Evolutionary conservation across 148 eudicot genomes (phyloP).

Genomic region (Arbutus unedo): DNA sequence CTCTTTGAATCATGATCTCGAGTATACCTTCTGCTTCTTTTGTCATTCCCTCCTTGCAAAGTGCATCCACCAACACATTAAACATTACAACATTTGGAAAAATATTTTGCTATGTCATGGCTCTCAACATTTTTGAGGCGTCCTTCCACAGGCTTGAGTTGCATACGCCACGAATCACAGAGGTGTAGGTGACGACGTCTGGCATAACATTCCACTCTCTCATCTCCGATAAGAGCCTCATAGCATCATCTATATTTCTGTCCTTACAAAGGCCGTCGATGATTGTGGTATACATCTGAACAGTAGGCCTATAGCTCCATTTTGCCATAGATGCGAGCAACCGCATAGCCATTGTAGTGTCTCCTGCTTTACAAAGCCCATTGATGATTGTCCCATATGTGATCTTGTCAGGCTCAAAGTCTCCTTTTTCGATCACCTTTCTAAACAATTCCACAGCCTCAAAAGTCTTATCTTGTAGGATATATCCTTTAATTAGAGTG

Average conservation of each 20-base stretch:
- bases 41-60: background rate
- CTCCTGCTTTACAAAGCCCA: slow-evolving; percentile 21
- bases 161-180: background rate
- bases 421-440: background rate
- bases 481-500: background rate
- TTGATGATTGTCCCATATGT: slow-evolving; percentile 13
- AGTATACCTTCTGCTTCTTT: background rate
- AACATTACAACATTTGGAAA: background rate
- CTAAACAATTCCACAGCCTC: slow-evolving; percentile 19
- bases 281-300: background rate
- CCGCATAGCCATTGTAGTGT: background rate
- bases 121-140: background rate
- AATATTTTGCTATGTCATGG: slow-evolving; percentile 4
- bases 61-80: background rate
- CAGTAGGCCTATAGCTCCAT: background rate
- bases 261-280: slow-evolving; percentile 19
- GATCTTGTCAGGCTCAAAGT: slow-evolving; percentile 7
- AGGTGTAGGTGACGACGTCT: background rate
- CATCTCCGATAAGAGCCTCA: slow-evolving; percentile 8
- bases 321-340: slow-evolving; percentile 15
- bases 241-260: slow-evolving; percentile 3
- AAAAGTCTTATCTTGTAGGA: background rate
- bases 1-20: slow-evolving; percentile 16
- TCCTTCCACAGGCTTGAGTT: background rate
- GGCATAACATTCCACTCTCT: background rate